phyloP scores from a whole-genome alignment of 768 basidiomycete genomes.

The Saitozyma podzolica region DNA sequence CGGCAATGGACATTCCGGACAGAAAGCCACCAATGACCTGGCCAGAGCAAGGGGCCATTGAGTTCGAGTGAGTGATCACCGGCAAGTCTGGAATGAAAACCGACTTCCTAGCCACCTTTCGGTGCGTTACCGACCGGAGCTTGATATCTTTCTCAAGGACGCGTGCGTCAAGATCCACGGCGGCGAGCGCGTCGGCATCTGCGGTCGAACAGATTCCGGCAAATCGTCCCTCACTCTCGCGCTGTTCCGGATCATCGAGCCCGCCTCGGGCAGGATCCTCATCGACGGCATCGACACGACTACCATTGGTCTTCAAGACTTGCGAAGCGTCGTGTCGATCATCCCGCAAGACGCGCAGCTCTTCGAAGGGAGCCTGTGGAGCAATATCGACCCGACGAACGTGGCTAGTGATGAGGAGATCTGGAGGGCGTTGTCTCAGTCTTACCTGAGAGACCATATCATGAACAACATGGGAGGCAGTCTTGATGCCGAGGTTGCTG shows the following conservation, averaged over 20 bases:
- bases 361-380: conserved; percentile 56
- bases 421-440: conserved; percentile 79
- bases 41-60: conserved; percentile 46
- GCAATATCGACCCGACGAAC: conserved; percentile 83
- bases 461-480: conserved; percentile 45
- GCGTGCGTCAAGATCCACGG: conserved; percentile 48
- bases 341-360: conserved; percentile 69
- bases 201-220: conserved; percentile 51
- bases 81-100: background rate
- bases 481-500: conserved; percentile 48
- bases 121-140: conserved; percentile 51
- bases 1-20: conserved; percentile 46
- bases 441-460: conserved; percentile 53
- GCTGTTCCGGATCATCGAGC: conserved; percentile 60
- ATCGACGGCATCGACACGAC: conserved; percentile 83
- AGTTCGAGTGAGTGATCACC: conserved; percentile 40
- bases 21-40: conserved; percentile 36
- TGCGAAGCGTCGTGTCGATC: conserved; percentile 64
- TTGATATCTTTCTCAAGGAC: conserved; percentile 47
- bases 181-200: conserved; percentile 51
- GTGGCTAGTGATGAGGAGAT: conserved; percentile 74
- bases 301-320: conserved; percentile 45
- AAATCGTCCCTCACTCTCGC: conserved; percentile 52
- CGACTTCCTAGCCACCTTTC: too few relatives aligned
- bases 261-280: conserved; percentile 69